A percentile compares a stretch with the other conserved stretches of the same genome.
Conservation (phyloP, 768 basidiomycete species). For the Daedalea quercina region DNA sequence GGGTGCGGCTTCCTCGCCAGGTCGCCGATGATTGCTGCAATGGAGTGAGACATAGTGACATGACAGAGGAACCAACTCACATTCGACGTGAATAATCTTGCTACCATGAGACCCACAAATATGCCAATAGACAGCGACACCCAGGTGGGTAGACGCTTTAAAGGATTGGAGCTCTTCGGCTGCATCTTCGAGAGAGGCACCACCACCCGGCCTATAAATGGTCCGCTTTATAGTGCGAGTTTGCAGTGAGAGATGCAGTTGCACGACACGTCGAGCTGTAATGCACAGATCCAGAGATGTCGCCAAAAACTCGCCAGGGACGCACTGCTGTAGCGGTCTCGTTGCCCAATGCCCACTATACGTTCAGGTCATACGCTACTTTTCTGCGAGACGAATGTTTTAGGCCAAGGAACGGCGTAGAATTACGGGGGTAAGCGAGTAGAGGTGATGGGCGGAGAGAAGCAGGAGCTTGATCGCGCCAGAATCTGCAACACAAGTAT, state of each 20-base stretch:
- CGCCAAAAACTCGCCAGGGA: no score
- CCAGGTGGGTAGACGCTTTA: conserved; percentile 23
- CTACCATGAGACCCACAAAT: conserved; percentile 20
- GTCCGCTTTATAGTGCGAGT: no score
- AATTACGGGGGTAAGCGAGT: neutral
- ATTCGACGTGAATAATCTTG: conserved; percentile 17
- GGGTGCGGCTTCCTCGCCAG: conserved; percentile 52
- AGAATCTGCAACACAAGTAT: neutral
- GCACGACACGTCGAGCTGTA: no score
- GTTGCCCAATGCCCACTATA: neutral
- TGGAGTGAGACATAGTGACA: conserved; percentile 39
- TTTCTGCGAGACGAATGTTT: no score
- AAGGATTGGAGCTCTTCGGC: conserved; percentile 19
- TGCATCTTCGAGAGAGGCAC: conserved; percentile 18
- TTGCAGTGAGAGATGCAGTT: no score
- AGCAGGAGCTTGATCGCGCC: neutral
- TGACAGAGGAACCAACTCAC: conserved; percentile 12
- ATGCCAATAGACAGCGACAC: conserved; percentile 21
- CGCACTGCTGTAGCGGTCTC: no score
- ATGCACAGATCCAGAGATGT: no score
- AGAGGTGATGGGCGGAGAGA: neutral
- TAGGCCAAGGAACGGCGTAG: neutral
- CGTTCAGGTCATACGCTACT: neutral
- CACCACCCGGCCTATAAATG: no score
- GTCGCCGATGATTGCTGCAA: conserved; percentile 24